Evolutionary conservation across 2,329 filamentous ascomycete species (phyloP).

Genomic region (Colletotrichum lindemuthianum): DNA sequence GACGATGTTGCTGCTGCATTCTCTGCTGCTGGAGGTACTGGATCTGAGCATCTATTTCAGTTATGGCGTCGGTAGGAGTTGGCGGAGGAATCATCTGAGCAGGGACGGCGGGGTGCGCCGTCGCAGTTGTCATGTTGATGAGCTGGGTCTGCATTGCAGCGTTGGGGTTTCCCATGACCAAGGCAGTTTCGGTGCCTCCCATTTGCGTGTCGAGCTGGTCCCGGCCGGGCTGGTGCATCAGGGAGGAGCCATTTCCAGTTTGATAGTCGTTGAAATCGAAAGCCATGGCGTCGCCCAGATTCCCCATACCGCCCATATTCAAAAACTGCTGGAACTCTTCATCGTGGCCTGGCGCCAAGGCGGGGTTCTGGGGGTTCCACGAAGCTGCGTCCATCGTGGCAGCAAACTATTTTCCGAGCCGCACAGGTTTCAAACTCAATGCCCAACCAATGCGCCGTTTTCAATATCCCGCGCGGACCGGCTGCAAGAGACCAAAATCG

Average conservation of each 20-base stretch:
- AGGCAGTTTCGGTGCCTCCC: constrained; percentile 54
- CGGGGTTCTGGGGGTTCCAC: constrained; percentile 68
- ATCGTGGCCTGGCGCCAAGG: constrained; percentile 60
- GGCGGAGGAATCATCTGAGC: constrained; percentile 57
- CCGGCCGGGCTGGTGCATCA: constrained; percentile 51
- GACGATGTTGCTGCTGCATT: constrained; percentile 68
- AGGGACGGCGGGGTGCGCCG: constrained; percentile 57
- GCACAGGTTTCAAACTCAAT: not conserved
- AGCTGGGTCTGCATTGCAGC: constrained; percentile 53
- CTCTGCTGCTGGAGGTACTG: constrained; percentile 73
- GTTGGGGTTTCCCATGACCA: constrained; percentile 44
- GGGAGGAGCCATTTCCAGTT: constrained; percentile 47
- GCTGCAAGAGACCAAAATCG: not conserved
- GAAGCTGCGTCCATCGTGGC: constrained; percentile 63
- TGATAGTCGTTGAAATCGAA: constrained; percentile 70
- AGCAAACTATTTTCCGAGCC: constrained; percentile 36
- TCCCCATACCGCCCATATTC: constrained; percentile 67
- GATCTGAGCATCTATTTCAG: constrained; percentile 72
- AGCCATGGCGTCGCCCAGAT: constrained; percentile 62
- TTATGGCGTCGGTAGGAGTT: constrained; percentile 62
- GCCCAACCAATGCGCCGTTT: not conserved
- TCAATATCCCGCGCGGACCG: not conserved
- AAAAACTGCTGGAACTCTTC: constrained; percentile 74
- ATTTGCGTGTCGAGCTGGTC: constrained; percentile 62
- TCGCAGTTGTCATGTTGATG: constrained; percentile 58